A percentile compares a stretch with the other conserved stretches of the same genome.
Evolutionary conservation across 2,329 filamentous ascomycete species (phyloP).

Genomic region (Whalleya microplaca): DNA sequence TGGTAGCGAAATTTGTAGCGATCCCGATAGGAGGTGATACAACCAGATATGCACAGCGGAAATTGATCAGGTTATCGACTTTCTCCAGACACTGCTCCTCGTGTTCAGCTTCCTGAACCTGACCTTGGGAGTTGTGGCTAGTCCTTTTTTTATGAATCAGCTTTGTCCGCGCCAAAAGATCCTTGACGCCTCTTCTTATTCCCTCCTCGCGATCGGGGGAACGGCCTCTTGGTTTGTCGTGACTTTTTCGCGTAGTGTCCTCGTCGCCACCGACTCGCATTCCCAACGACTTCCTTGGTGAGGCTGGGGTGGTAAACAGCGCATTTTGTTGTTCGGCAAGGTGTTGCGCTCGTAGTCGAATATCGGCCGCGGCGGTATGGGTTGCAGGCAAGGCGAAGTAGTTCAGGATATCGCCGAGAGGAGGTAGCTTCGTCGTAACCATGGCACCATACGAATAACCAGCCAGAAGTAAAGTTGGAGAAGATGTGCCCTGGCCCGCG

Average conservation of each 20-base stretch:
- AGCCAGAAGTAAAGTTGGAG: constrained; percentile 55
- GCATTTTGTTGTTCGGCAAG: constrained; percentile 67
- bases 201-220: constrained; percentile 53
- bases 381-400: constrained; percentile 57
- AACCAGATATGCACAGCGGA: constrained; percentile 60
- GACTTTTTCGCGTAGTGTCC: constrained; percentile 42
- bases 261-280: constrained; percentile 57
- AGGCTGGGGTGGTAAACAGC: constrained; percentile 42
- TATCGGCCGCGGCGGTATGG: constrained; percentile 68
- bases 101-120: constrained; percentile 17
- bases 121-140: constrained; percentile 19
- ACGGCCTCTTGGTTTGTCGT: constrained; percentile 42
- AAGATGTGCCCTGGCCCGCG: constrained; percentile 5
- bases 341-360: constrained; percentile 69
- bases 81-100: constrained; percentile 32
- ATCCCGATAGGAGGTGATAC: constrained; percentile 69
- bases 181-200: constrained; percentile 51
- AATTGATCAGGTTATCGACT: constrained; percentile 41
- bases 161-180: constrained; percentile 49
- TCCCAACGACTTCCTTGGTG: constrained; percentile 42
- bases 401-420: constrained; percentile 60
- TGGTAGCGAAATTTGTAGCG: constrained; percentile 63
- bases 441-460: constrained; percentile 94
- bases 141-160: constrained; percentile 30
- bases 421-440: constrained; percentile 74